These are phyloP conservation scores for Hypoxylon lienhwacheense DNA, from an alignment of 495 filamentous ascomycete genomes.

Conservation along the genomic window DNA sequence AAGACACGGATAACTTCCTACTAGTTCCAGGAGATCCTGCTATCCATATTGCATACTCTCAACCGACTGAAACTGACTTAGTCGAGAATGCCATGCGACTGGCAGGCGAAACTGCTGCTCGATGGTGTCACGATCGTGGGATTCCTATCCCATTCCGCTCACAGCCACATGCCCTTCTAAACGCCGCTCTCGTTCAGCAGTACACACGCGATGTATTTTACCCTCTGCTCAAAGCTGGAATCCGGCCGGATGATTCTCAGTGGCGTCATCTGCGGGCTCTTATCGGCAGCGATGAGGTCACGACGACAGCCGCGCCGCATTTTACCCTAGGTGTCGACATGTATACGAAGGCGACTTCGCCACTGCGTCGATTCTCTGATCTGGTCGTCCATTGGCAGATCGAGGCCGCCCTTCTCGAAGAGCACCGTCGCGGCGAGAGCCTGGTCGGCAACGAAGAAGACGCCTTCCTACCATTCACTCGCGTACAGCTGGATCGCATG, in stretches of 20 bases:
- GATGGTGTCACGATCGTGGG: conserved; percentile 71
- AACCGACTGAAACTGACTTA: conserved; percentile 28
- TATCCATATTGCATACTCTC: conserved; percentile 43
- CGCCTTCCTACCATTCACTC: conserved; percentile 64
- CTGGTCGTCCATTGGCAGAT: conserved; percentile 92
- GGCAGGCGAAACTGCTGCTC: conserved; percentile 69
- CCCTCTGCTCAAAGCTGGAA: conserved; percentile 56
- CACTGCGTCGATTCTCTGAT: conserved; percentile 81
- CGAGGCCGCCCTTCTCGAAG: conserved; percentile 74
- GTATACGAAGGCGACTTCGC: conserved; percentile 82
- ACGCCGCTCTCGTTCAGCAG: conserved; percentile 42
- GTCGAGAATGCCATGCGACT: conserved; percentile 70
- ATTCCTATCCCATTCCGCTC: conserved; percentile 81
- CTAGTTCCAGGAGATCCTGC: conserved; percentile 43
- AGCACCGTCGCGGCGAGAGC: conserved; percentile 56
- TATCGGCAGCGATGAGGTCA: conserved; percentile 56
- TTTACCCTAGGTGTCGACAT: conserved; percentile 63
- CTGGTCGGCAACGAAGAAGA: conserved; percentile 48
- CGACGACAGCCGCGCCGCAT: conserved; percentile 56
- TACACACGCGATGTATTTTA: conserved; percentile 55
- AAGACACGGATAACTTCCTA: conserved; percentile 22
- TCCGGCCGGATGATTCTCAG: conserved; percentile 57
- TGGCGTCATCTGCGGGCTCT: conserved; percentile 64
- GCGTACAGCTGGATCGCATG: conserved; percentile 55
- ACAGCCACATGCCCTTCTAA: conserved; percentile 59